phyloP scores from a whole-genome alignment of 495 filamentous ascomycete genomes.

The Tuber umbilicatum region DNA sequence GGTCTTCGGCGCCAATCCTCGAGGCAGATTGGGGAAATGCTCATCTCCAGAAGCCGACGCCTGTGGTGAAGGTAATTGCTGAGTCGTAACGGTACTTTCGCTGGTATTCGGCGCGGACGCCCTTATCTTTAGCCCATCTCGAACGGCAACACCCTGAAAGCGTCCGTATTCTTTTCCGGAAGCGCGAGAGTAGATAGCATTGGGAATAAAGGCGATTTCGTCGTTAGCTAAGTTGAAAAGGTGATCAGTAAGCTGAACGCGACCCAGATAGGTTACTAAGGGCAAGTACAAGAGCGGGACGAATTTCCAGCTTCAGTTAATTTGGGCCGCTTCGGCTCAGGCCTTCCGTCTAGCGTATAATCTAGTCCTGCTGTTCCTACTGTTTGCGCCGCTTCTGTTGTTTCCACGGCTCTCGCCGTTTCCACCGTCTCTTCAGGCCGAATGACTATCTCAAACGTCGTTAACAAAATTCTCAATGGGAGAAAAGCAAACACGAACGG shows the following conservation, averaged over 20 bases:
- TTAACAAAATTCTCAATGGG: background rate
- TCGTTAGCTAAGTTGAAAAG: background rate
- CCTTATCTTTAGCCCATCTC: slow-evolving; percentile 22
- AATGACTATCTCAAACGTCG: background rate
- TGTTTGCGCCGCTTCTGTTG: background rate
- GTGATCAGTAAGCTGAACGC: background rate
- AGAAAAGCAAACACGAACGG: background rate
- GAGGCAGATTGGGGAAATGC: slow-evolving; percentile 2
- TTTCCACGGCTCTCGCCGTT: background rate
- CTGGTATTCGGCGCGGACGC: slow-evolving; percentile 11
- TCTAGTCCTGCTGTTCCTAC: background rate
- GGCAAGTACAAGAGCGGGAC: background rate
- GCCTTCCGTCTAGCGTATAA: background rate
- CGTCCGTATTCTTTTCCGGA: background rate
- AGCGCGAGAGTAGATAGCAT: background rate
- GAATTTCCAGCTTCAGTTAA: background rate
- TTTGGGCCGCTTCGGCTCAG: background rate
- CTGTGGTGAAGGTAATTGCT: slow-evolving; percentile 38
- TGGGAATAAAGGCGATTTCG: background rate
- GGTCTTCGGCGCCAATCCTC: slow-evolving; percentile 5
- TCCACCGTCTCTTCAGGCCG: background rate
- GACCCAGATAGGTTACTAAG: background rate
- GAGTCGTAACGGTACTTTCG: slow-evolving; percentile 26
- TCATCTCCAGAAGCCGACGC: slow-evolving; percentile 36
- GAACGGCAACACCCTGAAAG: slow-evolving; percentile 11